Percentiles rank a stretch among this genome's conserved stretches.
These are phyloP conservation scores for Primulina tabacum DNA, from an alignment of 257 asterid species.

Conservation along the genomic window DNA sequence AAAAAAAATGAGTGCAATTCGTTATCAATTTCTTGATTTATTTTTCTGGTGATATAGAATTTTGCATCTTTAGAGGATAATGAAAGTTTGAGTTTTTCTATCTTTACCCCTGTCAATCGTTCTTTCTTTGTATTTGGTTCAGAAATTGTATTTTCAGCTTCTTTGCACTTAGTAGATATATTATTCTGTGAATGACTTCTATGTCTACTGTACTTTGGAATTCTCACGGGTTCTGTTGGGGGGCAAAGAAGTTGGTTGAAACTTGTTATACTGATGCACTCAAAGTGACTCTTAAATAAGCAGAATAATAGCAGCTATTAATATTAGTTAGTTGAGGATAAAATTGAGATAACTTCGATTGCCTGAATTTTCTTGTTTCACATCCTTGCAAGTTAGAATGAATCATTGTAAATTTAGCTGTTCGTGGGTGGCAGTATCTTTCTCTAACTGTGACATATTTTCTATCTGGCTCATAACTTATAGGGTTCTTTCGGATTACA, in stretches of 20 bases:
- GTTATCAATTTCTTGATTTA: background rate
- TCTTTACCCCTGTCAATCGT: background rate
- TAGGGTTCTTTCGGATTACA: too few species aligned
- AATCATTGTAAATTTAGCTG: too few species aligned
- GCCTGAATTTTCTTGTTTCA: background rate
- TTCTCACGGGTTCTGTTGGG: background rate
- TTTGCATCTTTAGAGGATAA: background rate
- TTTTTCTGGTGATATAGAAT: background rate
- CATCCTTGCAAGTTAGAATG: too few species aligned
- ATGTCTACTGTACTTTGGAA: background rate
- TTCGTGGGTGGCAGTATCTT: too few species aligned
- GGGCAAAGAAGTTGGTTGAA: conserved; percentile 2
- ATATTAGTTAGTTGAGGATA: background rate
- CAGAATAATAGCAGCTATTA: background rate
- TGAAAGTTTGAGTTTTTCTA: background rate
- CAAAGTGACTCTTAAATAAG: background rate
- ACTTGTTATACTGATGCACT: conserved; percentile 4
- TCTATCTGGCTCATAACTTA: too few species aligned
- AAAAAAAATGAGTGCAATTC: background rate
- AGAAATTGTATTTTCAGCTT: background rate
- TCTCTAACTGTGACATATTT: too few species aligned
- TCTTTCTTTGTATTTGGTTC: background rate
- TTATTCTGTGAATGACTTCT: background rate
- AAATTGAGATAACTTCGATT: conserved; percentile 7
- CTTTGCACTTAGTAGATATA: background rate